Base-by-base conservation (phyloP, 306 rosid species). In the Luffa aegyptiaca region DNA sequence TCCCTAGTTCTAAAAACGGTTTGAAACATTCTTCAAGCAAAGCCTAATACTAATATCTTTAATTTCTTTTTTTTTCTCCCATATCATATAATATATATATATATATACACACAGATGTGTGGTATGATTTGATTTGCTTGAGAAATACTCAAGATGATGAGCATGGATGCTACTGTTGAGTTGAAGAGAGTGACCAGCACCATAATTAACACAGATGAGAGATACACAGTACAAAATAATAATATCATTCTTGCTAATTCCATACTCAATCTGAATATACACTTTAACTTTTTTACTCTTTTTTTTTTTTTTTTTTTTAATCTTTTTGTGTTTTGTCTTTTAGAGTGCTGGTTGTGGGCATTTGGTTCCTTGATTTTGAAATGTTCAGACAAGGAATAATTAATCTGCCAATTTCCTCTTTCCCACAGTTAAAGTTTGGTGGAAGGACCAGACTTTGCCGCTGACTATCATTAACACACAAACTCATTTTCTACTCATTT, bases 221-320 rank as follows among this genome's bases (percentile, higher is more conserved):
- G 8, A 3, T 26, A 48, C 10, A 48, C 52, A 48, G 52, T 48
- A 48, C 52, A 39, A 39, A 39, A 51, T 3, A 41, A 44, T 26
- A 48, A 41, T 82, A 72, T 83, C 83, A 88, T 90, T 81, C 89
- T 82, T 91, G 85, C 89, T 82, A 83, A 75, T 79, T 86, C 86
- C 80, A 77, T 86, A 80, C 86, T 86, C 90, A 86, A 72, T 64
- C 61, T 64, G n/a, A 57, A 58, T 71, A 62, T 62, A 58, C 86
- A 80, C 56, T 53, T 62, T 69, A 65, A 26, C 31, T 42, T 51
- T 80, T 83, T 79, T 42, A 10, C 51, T 10, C 36, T 63, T 13
- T 31, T 1, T 55, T 18, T 62, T 39, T 37, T 81, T 41, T 53
- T 10, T 35, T 45, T 55, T n/a, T 45, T 48, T 45, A 26, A 26